A percentile compares a stretch with the other conserved stretches of the same genome.
These are phyloP conservation scores for Phytophthora cactorum DNA, from an alignment of 352 stramenopile genomes.

Conservation along the genomic window DNA sequence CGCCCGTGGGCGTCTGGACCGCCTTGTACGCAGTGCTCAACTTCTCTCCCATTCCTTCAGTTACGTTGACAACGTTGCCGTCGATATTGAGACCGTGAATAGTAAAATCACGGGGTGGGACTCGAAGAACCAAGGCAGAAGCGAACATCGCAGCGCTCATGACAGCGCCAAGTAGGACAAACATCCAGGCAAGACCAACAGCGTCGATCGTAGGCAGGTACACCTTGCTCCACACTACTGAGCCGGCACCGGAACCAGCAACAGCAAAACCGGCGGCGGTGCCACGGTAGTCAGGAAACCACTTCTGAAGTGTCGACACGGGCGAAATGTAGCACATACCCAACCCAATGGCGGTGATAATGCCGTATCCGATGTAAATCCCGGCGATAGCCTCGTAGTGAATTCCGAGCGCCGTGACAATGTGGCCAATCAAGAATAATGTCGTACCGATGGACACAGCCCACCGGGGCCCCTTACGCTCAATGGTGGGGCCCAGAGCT, in stretches of 20 bases:
- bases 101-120: slow-evolving; percentile 52
- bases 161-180: slow-evolving; percentile 51
- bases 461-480: slow-evolving; percentile 55
- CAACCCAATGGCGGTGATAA: slow-evolving; percentile 66
- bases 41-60: slow-evolving; percentile 46
- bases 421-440: slow-evolving; percentile 55
- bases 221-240: slow-evolving; percentile 68
- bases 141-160: slow-evolving; percentile 52
- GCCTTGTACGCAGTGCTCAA: slow-evolving; percentile 49
- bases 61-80: slow-evolving; percentile 49
- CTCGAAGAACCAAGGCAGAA: slow-evolving; percentile 52
- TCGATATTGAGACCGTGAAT: slow-evolving; percentile 67
- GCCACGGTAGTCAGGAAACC: slow-evolving; percentile 80
- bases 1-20: slow-evolving; percentile 39
- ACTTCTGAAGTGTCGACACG: slow-evolving; percentile 71
- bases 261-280: slow-evolving; percentile 71
- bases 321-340: slow-evolving; percentile 70
- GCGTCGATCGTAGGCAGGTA: slow-evolving; percentile 59
- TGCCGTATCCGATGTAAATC: slow-evolving; percentile 72
- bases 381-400: slow-evolving; percentile 58
- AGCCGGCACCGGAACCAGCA: slow-evolving; percentile 62
- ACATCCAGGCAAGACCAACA: slow-evolving; percentile 53
- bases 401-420: slow-evolving; percentile 58
- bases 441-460: slow-evolving; percentile 52
- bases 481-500: slow-evolving; percentile 68